phyloP scores from a whole-genome alignment of 495 filamentous ascomycete genomes.

The Jackrogersella minutella region DNA sequence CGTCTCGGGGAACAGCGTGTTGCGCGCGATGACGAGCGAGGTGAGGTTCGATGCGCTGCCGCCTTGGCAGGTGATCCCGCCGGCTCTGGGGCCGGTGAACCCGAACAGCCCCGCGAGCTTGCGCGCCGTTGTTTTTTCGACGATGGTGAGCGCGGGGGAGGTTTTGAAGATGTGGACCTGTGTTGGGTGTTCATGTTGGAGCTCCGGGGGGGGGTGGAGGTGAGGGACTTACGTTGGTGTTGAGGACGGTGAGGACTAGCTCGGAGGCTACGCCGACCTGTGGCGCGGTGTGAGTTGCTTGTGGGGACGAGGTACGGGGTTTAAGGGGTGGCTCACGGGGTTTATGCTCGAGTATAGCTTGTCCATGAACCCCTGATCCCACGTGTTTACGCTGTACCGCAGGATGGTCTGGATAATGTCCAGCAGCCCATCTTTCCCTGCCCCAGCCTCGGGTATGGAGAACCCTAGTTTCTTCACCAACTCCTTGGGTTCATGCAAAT shows the following conservation, averaged over 20 bases:
- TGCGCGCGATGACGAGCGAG: constrained; percentile 88
- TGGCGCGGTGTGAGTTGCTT: background rate
- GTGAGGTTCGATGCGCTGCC: constrained; percentile 87
- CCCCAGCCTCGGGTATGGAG: constrained; percentile 66
- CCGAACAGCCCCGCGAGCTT: constrained; percentile 79
- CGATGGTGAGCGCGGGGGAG: constrained; percentile 83
- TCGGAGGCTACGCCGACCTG: constrained; percentile 82
- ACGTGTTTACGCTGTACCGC: constrained; percentile 90
- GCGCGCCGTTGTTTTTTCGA: constrained; percentile 80
- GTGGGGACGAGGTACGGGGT: background rate
- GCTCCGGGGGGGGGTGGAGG: background rate
- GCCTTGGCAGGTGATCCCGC: constrained; percentile 87
- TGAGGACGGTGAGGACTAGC: constrained; percentile 79
- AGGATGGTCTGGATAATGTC: constrained; percentile 71
- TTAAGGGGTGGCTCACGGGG: constrained; percentile 59
- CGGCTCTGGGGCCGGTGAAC: constrained; percentile 73
- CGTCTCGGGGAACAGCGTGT: constrained; percentile 78
- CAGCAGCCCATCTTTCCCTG: constrained; percentile 77
- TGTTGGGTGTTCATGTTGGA: constrained; percentile 30
- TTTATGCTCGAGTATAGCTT: constrained; percentile 90
- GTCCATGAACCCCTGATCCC: constrained; percentile 94
- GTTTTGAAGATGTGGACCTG: constrained; percentile 85
- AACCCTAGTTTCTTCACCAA: constrained; percentile 71
- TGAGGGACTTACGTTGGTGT: constrained; percentile 74
- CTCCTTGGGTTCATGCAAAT: constrained; percentile 74